phyloP scores from a whole-genome alignment of 2,329 filamentous ascomycete species.

The Claviceps maximensis region DNA sequence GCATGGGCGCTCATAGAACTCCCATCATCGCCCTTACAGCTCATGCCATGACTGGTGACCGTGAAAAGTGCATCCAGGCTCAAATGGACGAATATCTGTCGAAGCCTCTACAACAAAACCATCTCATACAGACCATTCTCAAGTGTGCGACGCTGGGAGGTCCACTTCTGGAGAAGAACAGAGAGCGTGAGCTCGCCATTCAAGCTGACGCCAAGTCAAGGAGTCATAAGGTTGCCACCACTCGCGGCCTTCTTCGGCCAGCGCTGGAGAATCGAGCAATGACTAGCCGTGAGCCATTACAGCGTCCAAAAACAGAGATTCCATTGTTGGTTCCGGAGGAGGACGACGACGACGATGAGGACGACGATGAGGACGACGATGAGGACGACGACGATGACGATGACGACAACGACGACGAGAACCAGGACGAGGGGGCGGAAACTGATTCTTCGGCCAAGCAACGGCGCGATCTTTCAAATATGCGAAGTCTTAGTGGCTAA shows the following conservation, averaged over 20 bases:
- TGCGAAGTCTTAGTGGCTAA: slow-evolving; percentile 25
- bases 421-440: slow-evolving; percentile 9
- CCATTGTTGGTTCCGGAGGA: slow-evolving; percentile 41
- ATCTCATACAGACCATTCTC: slow-evolving; percentile 93
- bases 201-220: slow-evolving; percentile 34
- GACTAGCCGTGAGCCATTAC: slow-evolving; percentile 52
- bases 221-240: slow-evolving; percentile 22
- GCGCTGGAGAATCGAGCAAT: slow-evolving; percentile 46
- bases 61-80: slow-evolving; percentile 94
- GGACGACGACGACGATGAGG: too few relatives aligned
- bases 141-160: slow-evolving; percentile 90
- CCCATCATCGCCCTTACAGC: slow-evolving; percentile 95
- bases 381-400: too few relatives aligned
- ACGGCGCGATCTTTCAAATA: slow-evolving; percentile 29
- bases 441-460: slow-evolving; percentile 37
- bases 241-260: slow-evolving; percentile 25
- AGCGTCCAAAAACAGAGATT: slow-evolving; percentile 42
- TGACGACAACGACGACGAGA: too few relatives aligned
- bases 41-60: slow-evolving; percentile 96
- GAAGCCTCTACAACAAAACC: slow-evolving; percentile 91
- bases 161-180: slow-evolving; percentile 64
- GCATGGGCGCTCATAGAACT: slow-evolving; percentile 65
- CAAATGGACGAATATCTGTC: slow-evolving; percentile 99
- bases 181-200: slow-evolving; percentile 44
- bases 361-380: too few relatives aligned